Percentiles rank a stretch among this genome's conserved stretches.
phyloP scores from a whole-genome alignment of 257 asterid genomes.

The Buddleja alternifolia region DNA sequence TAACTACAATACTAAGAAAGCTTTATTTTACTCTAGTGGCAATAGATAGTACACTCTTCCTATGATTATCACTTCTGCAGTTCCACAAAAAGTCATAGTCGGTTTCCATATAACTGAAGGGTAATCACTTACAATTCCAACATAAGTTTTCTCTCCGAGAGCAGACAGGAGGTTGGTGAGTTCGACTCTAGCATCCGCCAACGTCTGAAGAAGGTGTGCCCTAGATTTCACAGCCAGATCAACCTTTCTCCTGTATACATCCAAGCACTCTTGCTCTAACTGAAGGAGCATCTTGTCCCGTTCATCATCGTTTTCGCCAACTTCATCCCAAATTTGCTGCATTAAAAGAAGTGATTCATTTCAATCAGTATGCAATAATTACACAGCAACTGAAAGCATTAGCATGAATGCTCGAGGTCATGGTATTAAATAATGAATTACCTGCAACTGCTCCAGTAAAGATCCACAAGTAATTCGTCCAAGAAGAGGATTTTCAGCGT shows the following conservation, averaged over 20 bases:
- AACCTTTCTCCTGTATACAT: conserved; percentile 80
- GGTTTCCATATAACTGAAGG: background rate
- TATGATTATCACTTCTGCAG: conserved; percentile 11
- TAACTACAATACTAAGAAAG: conserved; percentile 9
- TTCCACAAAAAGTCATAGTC: background rate
- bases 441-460: conserved; percentile 69
- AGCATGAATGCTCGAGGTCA: background rate
- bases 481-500: conserved; percentile 45
- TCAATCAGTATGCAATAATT: conserved; percentile 2
- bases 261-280: conserved; percentile 77
- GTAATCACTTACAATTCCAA: conserved; percentile 59
- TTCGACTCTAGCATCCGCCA: conserved; percentile 91
- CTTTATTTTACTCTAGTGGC: conserved; percentile 10
- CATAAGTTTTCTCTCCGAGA: conserved; percentile 69
- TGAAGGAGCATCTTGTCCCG: conserved; percentile 81
- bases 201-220: conserved; percentile 72
- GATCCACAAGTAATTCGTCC: conserved; percentile 63
- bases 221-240: conserved; percentile 86
- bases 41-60: background rate
- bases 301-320: conserved; percentile 75
- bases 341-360: conserved; percentile 8
- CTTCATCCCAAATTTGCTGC: conserved; percentile 88
- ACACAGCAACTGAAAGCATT: background rate
- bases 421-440: conserved; percentile 6
- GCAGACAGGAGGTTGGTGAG: conserved; percentile 80